Evolutionary conservation across 768 basidiomycete species (phyloP), one percentile per base, ranked within the genome.

Genomic region (Epithele typhae): DNA sequence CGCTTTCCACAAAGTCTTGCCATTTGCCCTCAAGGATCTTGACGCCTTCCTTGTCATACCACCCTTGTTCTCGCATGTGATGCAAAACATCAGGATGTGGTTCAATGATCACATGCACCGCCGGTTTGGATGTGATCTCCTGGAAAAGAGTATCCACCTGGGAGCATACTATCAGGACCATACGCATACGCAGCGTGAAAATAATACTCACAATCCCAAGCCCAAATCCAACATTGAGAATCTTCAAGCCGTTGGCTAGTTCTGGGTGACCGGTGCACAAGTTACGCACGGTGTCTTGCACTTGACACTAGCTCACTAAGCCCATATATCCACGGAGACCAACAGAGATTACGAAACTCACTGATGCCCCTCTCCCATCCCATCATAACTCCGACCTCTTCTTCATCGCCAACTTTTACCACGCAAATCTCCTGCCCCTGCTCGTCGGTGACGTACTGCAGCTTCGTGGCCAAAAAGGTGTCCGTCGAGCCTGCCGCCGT

Each of bases 311-410:
- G 56, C 53, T 43, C 54, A 54, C 51, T 59, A 58, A 64, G 46
- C 53, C 10, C 19, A 33, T 7, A 21, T 40, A 10, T 19, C 17
- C 19, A 43, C 2, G n/a, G 18, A 24, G 21, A 11, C 43, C 22
- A 37, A 21, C 3, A 15, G 25, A 3, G 18, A n/a, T 25, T 2
- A n/a, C 22, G 4, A 11, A 21, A 66, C 70, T 62, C 56, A 83
- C 81, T 98, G 58, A 98, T 90, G 7, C 68, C 75, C 37, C 69
- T 67, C 64, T 99, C 96, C 96, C 96, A 99, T 1, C 93, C 92
- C 96, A 99, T 99, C 96, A 99, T 99, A 5, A 99, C 95, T 11
- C 92, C 92, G n/a, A 94, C 78, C 49, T 92, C 86, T 53, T 85
- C 84, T 6, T 66, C 72, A 23, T 80, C 81, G 12, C 72, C 76